A percentile compares a stretch with the other conserved stretches of the same genome.
Evolutionary conservation across 257 asterid genomes (phyloP).

Genomic region (Fraxinus americana): DNA sequence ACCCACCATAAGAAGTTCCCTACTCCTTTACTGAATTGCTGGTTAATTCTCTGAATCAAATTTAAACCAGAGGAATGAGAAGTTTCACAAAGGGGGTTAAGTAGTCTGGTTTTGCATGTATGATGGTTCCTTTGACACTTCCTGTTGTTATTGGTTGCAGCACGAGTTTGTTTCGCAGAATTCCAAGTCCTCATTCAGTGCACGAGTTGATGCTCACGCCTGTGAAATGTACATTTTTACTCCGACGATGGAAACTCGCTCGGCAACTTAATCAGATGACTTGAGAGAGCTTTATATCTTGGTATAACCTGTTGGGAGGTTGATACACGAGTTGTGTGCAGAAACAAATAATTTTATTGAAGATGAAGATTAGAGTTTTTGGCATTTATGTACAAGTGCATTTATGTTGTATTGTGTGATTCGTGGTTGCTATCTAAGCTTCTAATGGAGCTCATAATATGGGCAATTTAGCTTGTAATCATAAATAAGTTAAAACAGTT

Average conservation of each 20-base stretch:
- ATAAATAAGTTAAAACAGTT: background rate
- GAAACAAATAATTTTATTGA: background rate
- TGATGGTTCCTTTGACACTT: background rate
- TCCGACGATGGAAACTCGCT: slow-evolving; percentile 32
- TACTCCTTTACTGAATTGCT: background rate
- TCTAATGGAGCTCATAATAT: slow-evolving; percentile 8
- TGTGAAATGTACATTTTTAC: slow-evolving; percentile 74
- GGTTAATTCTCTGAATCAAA: too few relatives aligned
- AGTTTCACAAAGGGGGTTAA: too few relatives aligned
- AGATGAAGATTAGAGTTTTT: background rate
- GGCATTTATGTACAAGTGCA: slow-evolving; percentile 1
- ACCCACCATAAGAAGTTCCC: too few relatives aligned
- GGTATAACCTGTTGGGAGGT: slow-evolving; percentile 9
- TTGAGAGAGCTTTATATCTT: slow-evolving; percentile 16
- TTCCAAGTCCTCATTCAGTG: slow-evolving; percentile 57
- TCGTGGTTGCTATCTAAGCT: background rate
- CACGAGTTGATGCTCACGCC: slow-evolving; percentile 62
- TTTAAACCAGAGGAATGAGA: too few relatives aligned
- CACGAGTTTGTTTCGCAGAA: slow-evolving; percentile 53
- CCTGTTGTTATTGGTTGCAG: slow-evolving; percentile 44
- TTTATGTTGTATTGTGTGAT: slow-evolving; percentile 1
- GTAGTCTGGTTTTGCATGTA: too few relatives aligned
- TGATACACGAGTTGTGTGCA: background rate
- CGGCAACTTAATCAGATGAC: slow-evolving; percentile 31
- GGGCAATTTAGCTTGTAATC: background rate